Conservation (phyloP, 345 rosid species). For the Camelina sativa region DNA sequence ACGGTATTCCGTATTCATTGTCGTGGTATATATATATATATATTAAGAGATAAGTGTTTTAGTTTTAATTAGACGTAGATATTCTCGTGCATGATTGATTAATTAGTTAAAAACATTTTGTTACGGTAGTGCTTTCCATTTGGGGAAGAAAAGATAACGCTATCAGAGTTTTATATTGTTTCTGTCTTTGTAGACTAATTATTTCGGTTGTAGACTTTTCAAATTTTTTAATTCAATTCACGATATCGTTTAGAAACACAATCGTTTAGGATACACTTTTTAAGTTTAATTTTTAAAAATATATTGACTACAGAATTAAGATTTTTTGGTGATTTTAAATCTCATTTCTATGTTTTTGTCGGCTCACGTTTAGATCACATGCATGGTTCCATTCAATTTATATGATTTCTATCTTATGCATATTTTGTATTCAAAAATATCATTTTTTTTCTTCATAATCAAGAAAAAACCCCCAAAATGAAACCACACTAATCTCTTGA, state of each 20-base stretch:
- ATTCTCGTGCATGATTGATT: background rate
- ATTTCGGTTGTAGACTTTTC: constrained; percentile 8
- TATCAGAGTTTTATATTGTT: background rate
- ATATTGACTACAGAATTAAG: background rate
- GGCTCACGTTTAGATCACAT: background rate
- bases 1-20: background rate
- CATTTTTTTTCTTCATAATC: background rate
- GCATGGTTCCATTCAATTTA: constrained; percentile 3
- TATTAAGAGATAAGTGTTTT: background rate
- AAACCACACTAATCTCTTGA: background rate
- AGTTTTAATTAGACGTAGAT: background rate
- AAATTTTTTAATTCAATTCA: background rate
- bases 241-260: background rate
- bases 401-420: background rate
- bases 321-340: background rate
- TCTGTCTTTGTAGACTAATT: constrained; percentile 11
- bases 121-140: constrained; percentile 4
- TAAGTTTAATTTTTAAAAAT: background rate
- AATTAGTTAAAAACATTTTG: background rate
- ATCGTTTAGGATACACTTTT: background rate
- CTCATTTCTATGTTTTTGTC: background rate
- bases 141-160: background rate
- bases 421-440: background rate
- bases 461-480: background rate
- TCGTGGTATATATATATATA: background rate